These are phyloP conservation scores for Xanthoconium stramineum DNA, from an alignment of 768 basidiomycete species.

Conservation along the genomic window DNA sequence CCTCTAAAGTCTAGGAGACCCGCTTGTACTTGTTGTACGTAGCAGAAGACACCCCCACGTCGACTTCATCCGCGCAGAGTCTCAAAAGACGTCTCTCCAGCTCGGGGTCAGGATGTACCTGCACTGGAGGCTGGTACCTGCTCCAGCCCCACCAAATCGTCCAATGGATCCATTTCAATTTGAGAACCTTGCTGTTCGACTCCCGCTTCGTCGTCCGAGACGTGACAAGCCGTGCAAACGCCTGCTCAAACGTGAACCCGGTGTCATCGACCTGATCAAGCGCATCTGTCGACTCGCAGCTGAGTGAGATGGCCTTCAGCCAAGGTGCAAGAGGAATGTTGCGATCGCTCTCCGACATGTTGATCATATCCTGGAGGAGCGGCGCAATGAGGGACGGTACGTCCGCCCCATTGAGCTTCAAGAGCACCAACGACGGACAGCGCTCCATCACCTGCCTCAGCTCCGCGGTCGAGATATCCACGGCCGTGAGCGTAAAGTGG, in stretches of 20 bases:
- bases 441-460: constrained; percentile 25
- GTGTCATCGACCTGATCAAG: constrained; percentile 22
- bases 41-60: constrained; percentile 29
- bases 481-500: constrained; percentile 29
- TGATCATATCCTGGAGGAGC: constrained; percentile 24
- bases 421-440: constrained; percentile 29
- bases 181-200: constrained; percentile 23
- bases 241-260: constrained; percentile 28
- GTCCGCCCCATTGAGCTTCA: constrained; percentile 28
- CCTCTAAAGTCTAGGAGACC: constrained; percentile 16
- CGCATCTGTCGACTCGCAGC: constrained; percentile 27
- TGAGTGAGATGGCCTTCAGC: constrained; percentile 30
- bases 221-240: constrained; percentile 20
- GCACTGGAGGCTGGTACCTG: constrained; percentile 17
- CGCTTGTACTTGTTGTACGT: constrained; percentile 33
- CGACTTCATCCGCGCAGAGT: constrained; percentile 25
- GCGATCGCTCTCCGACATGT: constrained; percentile 14
- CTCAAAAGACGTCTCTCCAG: constrained; percentile 22
- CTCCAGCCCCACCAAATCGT: constrained; percentile 32
- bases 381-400: constrained; percentile 22
- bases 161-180: constrained; percentile 31
- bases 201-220: constrained; percentile 28
- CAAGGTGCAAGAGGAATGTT: constrained; percentile 25
- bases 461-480: constrained; percentile 21
- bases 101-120: constrained; percentile 20